Base-by-base conservation (phyloP, 2,329 filamentous ascomycete genomes). In the Diaporthe australafricana region DNA sequence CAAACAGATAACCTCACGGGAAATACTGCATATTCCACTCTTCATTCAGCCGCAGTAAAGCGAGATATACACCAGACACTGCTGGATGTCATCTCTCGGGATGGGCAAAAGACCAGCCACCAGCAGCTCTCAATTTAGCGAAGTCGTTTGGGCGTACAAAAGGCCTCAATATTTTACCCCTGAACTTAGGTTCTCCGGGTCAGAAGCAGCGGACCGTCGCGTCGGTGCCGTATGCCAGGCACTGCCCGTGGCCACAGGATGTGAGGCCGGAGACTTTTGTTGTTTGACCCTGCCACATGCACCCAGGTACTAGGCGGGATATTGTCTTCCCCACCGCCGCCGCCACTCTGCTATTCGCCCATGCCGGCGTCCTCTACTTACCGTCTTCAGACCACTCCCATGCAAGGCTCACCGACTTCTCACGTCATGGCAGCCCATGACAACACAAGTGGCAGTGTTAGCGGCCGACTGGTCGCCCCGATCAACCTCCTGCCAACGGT, bases 211-310 rank as follows among this genome's bases (percentile, higher is more conserved):
- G 35, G 60, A 40, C 65, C 52, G 38, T 9, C 32, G 7, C 27
- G 16, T 53, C 25, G 25, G 35, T 50, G 42, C 32, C 16, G 25
- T 53, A 42, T 48, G 20, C 14, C 38, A 25, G 48, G 65, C 27
- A 45, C 25, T 32, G 35, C 40, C 47, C 16, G 55, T 63, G 27
- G 45, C 17, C 25, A 63, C 17, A 2, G 3, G 22, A 62, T 48
- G 38, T 45, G 12, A 70, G 38, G 45, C 40, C 52, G 70, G 57
- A 57, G 52, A 57, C 25, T 47, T 62, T n/a, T 50, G 7, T 25
- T 68, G 62, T 73, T 67, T 73, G 53, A 68, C 35, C 30, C 52
- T 66, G 45, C 38, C 17, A 66, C 48, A 71, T 71, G 40, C 68
- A 71, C 25, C 11, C 25, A 32, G 30, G 30, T 50, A 20, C 35